Evolutionary conservation across 2,329 filamentous ascomycete genomes (phyloP).

Genomic region (Chrysoporthe cubensis): DNA sequence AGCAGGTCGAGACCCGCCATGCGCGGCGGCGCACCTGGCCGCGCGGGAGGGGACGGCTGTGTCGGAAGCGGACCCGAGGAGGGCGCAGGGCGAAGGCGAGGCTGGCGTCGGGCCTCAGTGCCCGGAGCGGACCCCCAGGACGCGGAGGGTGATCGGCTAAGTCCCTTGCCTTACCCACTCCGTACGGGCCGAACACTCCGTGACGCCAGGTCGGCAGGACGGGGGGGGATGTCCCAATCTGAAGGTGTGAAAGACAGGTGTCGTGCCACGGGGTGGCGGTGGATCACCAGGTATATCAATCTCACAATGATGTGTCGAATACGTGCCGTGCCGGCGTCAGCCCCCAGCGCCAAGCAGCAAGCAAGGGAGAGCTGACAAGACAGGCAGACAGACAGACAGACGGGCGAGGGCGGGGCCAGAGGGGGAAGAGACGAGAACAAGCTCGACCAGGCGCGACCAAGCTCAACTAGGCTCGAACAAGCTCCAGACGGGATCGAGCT

Average conservation of each 20-base stretch:
- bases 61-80: constrained; percentile 8
- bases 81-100: neutral
- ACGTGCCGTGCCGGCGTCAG: too few species aligned
- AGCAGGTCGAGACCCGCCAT: constrained; percentile 10
- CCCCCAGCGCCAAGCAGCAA: too few species aligned
- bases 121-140: constrained; percentile 5
- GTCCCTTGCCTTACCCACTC: constrained; percentile 8
- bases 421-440: too few species aligned
- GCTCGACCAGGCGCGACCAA: too few species aligned
- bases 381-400: too few species aligned
- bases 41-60: neutral
- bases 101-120: neutral
- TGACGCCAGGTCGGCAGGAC: neutral
- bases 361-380: too few species aligned
- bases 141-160: constrained; percentile 14
- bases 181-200: constrained; percentile 6
- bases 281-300: neutral
- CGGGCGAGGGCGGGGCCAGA: too few species aligned
- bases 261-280: neutral
- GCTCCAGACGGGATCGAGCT: too few species aligned
- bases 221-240: too few species aligned
- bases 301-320: too few species aligned
- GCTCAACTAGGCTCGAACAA: too few species aligned
- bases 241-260: neutral
- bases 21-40: neutral